Evolutionary conservation across 108 stramenopile genomes (phyloP).

Genomic region (Asterionellopsis glacialis): DNA sequence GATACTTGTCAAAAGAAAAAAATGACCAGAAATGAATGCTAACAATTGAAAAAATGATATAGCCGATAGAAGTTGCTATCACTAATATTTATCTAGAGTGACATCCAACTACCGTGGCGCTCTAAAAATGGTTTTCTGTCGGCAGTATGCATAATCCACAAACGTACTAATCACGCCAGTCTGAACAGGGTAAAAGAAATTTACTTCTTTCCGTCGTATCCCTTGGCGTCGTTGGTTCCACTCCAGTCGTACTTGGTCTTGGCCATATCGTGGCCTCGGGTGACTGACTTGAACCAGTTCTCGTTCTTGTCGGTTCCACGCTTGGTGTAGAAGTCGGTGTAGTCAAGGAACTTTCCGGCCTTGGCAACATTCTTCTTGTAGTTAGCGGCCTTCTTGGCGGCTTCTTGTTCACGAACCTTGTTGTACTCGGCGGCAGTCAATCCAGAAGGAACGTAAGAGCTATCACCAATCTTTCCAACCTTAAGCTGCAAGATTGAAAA

Average conservation of each 20-base stretch:
- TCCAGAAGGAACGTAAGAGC: conserved; percentile 72
- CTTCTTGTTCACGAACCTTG: conserved; percentile 51
- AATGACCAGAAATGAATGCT: no score
- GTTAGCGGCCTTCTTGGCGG: conserved; percentile 67
- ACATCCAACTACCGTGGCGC: no score
- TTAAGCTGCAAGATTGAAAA: conserved; percentile 24
- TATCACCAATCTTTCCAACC: conserved; percentile 44
- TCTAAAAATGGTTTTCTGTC: no score
- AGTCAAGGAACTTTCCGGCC: conserved; percentile 80
- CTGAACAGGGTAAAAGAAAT: no score
- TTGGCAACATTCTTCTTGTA: conserved; percentile 74
- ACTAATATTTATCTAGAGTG: no score
- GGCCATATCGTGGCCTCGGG: conserved; percentile 73
- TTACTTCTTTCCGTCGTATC: conserved; percentile 16
- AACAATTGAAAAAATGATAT: no score
- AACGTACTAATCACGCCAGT: no score
- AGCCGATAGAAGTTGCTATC: no score
- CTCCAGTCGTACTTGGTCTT: conserved; percentile 81
- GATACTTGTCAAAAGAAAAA: no score
- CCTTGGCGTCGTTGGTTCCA: conserved; percentile 33
- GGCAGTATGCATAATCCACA: no score
- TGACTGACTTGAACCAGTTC: conserved; percentile 61
- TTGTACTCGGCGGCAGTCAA: conserved; percentile 66
- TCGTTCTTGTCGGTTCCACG: conserved; percentile 66
- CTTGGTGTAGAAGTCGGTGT: conserved; percentile 65